phyloP scores from a whole-genome alignment of 2,329 filamentous ascomycete species.

The Colletotrichum zoysiae region DNA sequence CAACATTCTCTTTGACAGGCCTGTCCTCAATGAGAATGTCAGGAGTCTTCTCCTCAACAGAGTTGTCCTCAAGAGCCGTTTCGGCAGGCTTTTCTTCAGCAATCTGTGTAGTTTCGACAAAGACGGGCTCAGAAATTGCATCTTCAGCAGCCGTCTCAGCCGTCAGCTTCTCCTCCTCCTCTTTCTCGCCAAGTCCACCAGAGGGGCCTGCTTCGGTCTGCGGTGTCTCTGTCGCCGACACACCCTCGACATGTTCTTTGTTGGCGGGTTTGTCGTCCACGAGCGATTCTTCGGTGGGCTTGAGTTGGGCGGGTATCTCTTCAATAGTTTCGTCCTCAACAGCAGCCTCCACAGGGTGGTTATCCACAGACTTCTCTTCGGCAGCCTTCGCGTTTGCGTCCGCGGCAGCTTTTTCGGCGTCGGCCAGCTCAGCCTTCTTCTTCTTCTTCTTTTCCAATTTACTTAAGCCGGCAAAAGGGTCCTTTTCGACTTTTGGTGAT shows the following conservation, averaged over 20 bases:
- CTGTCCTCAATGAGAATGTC: background rate
- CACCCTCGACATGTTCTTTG: background rate
- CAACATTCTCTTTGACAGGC: slow-evolving; percentile 35
- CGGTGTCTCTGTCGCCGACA: slow-evolving; percentile 28
- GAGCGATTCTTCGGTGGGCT: background rate
- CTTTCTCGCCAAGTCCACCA: slow-evolving; percentile 1
- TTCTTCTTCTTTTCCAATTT: slow-evolving; percentile 37
- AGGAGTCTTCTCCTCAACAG: background rate
- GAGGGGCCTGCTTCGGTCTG: slow-evolving; percentile 43
- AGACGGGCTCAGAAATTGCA: background rate
- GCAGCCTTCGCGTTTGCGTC: background rate
- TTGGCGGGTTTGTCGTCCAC: background rate
- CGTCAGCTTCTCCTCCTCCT: background rate
- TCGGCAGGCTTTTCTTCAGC: background rate
- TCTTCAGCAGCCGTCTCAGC: background rate
- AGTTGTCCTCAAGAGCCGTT: background rate
- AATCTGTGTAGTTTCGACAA: background rate
- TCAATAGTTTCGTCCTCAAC: background rate
- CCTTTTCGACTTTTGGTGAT: background rate
- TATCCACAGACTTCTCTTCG: background rate
- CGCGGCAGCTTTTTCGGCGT: slow-evolving; percentile 12
- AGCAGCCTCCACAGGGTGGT: background rate
- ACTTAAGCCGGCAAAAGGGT: slow-evolving; percentile 5
- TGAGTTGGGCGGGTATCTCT: background rate
- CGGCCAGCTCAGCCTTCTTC: slow-evolving; percentile 19